These are phyloP conservation scores for Pleurozium schreberi DNA, from an alignment of 225 moss, liverwort and hornwort species.

Conservation along the genomic window DNA sequence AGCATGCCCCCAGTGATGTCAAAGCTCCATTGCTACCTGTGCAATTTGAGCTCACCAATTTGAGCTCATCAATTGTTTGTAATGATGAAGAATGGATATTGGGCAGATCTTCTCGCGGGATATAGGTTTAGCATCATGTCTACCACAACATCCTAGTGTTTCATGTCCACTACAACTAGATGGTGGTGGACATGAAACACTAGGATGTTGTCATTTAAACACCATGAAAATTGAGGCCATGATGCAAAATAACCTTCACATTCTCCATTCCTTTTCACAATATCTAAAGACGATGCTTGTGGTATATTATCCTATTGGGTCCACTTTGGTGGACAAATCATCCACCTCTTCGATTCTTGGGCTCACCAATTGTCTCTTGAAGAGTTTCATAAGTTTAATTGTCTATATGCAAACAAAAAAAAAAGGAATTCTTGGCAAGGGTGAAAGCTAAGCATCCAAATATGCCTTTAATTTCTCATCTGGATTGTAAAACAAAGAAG, in stretches of 20 bases:
- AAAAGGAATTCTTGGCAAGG: constrained; percentile 34
- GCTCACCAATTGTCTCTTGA: constrained; percentile 83
- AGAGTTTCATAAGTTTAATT: constrained; percentile 70
- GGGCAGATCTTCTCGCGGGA: too few species aligned
- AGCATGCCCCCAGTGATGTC: too few species aligned
- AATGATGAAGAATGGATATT: too few species aligned
- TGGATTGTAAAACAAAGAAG: constrained; percentile 87
- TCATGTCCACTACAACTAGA: too few species aligned
- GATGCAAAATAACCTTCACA: constrained; percentile 60
- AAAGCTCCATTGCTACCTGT: too few species aligned
- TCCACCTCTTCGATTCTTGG: constrained; percentile 97
- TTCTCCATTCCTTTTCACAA: constrained; percentile 43
- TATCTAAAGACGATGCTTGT: constrained; percentile 67
- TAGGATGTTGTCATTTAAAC: too few species aligned
- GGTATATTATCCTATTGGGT: constrained; percentile 64
- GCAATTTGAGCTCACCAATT: too few species aligned
- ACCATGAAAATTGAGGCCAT: constrained; percentile 55
- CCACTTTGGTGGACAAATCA: constrained; percentile 68
- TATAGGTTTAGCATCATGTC: too few species aligned
- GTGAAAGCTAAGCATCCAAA: constrained; percentile 50
- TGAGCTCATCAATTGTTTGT: too few species aligned
- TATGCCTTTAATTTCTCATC: constrained; percentile 80
- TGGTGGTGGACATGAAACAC: too few species aligned
- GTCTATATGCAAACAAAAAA: constrained; percentile 76
- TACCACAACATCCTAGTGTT: too few species aligned